These are phyloP conservation scores for Ramularia endophylla DNA, from an alignment of 2,329 filamentous ascomycete genomes.

Conservation along the genomic window DNA sequence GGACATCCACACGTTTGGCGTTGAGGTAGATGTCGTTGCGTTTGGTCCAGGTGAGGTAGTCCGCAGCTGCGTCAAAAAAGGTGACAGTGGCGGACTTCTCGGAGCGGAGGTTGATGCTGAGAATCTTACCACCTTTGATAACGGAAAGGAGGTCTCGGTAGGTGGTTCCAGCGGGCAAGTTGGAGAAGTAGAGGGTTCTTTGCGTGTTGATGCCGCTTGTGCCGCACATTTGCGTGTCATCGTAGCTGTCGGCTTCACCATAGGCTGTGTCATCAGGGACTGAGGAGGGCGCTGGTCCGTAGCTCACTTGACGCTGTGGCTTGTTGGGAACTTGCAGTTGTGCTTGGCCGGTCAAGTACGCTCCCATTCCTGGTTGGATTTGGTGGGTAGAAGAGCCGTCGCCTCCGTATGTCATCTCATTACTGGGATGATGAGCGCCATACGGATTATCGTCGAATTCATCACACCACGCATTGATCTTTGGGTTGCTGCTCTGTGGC, in stretches of 20 bases:
- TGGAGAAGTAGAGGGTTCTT: conserved; percentile 57
- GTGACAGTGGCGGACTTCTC: conserved; percentile 62
- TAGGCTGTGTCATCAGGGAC: conserved; percentile 18
- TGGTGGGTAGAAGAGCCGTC: conserved; percentile 4
- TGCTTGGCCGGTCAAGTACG: conserved; percentile 7
- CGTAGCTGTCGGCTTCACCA: conserved; percentile 18
- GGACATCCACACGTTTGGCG: conserved; percentile 60
- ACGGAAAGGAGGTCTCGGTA: conserved; percentile 59
- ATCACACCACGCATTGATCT: conserved; percentile 21
- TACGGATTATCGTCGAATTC: conserved; percentile 8
- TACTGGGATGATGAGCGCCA: background rate
- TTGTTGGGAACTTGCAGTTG: conserved; percentile 5
- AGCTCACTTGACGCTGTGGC: conserved; percentile 17
- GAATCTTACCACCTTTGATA: conserved; percentile 63
- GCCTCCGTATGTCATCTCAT: background rate
- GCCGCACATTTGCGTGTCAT: conserved; percentile 4
- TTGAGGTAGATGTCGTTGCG: conserved; percentile 63
- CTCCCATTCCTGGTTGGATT: conserved; percentile 9
- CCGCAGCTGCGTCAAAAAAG: conserved; percentile 58
- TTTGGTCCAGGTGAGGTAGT: conserved; percentile 60
- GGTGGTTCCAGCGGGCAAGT: conserved; percentile 57
- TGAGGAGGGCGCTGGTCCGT: conserved; percentile 14
- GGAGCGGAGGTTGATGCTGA: conserved; percentile 61
- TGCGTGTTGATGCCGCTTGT: background rate
- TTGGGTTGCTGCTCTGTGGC: conserved; percentile 7